These are phyloP conservation scores for Aquilaria yunnanensis DNA, from an alignment of 345 rosid species.

Conservation along the genomic window DNA sequence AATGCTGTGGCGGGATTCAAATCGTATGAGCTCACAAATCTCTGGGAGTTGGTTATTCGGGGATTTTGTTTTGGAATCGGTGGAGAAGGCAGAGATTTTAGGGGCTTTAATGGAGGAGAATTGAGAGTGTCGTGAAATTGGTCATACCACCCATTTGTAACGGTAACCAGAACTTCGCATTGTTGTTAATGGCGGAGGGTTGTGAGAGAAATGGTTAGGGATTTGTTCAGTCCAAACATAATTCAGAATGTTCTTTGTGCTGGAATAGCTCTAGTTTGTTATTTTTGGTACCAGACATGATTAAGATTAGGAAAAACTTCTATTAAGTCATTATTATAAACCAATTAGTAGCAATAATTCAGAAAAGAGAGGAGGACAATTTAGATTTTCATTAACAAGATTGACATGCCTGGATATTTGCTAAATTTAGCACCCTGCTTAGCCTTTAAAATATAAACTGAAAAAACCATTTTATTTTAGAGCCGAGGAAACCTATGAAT, in stretches of 20 bases:
- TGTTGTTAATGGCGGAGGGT: constrained; percentile 1
- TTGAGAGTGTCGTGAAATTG: not conserved
- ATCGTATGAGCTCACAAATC: not conserved
- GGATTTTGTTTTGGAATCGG: too few species aligned
- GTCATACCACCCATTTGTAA: constrained; percentile 20
- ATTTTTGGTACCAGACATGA: too few species aligned
- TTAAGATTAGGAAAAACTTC: too few species aligned
- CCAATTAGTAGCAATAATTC: too few species aligned
- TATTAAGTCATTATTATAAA: too few species aligned
- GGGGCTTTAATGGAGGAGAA: constrained; percentile 29
- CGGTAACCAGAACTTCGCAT: not conserved
- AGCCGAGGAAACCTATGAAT: constrained; percentile 5
- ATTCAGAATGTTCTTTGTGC: too few species aligned
- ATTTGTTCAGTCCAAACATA: too few species aligned
- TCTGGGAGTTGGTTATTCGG: too few species aligned
- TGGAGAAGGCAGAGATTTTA: constrained; percentile 9
- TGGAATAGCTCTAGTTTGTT: too few species aligned
- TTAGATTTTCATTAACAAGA: too few species aligned
- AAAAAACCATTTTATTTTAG: not conserved
- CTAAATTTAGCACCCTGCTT: constrained; percentile 14
- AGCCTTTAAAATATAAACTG: constrained; percentile 1
- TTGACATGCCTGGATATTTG: not conserved
- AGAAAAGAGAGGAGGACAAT: not conserved
- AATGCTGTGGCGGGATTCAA: not conserved
- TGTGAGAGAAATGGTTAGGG: too few species aligned